A percentile compares a stretch with the other conserved stretches of the same genome.
These are phyloP conservation scores for Solanum paucissectum DNA, from an alignment of 257 asterid species.

Conservation along the genomic window DNA sequence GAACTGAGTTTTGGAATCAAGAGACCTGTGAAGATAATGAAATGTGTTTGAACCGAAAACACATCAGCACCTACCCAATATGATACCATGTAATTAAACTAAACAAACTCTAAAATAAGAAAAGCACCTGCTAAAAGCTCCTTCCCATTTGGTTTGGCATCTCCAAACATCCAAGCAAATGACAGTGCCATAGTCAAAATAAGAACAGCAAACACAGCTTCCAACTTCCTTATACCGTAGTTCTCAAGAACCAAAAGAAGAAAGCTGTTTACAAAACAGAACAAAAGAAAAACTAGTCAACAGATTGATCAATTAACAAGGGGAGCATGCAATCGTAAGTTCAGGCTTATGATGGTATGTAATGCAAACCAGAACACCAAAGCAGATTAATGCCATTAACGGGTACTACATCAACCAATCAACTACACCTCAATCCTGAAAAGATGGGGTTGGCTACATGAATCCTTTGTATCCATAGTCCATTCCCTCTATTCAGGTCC, in stretches of 20 bases:
- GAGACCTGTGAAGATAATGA: slow-evolving; percentile 41
- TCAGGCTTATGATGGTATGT: not conserved
- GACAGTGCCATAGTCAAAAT: slow-evolving; percentile 86
- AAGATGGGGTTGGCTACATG: not conserved
- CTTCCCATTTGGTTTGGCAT: slow-evolving; percentile 62
- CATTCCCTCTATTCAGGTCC: not conserved
- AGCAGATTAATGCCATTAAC: not conserved
- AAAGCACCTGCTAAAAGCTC: slow-evolving; percentile 67
- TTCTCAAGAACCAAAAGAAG: slow-evolving; percentile 90
- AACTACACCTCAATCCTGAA: not conserved
- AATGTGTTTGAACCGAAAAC: not conserved
- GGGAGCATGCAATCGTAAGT: not conserved
- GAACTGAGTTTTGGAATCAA: slow-evolving; percentile 86
- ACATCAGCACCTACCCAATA: not conserved
- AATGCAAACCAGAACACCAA: not conserved
- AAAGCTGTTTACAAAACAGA: slow-evolving; percentile 45
- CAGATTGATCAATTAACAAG: not conserved
- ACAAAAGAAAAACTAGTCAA: slow-evolving; percentile 8
- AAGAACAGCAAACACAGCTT: slow-evolving; percentile 92
- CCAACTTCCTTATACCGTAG: slow-evolving; percentile 98
- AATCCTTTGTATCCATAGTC: not conserved
- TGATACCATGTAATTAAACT: not conserved
- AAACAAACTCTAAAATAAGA: not conserved
- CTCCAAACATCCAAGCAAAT: slow-evolving; percentile 99
- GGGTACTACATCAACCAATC: not conserved